phyloP scores from a whole-genome alignment of 306 rosid genomes.

The Cucumis sativus region Cucumber_9930_V3 NC_026659.2:14971501-14972000 shows the following conservation, averaged over 20 bases:
- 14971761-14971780: conserved; percentile 99
- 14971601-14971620: background rate
- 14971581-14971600: background rate
- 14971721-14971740: conserved; percentile 34
- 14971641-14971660: background rate
- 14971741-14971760: conserved; percentile 61
- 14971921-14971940: too few relatives aligned
- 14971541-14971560: background rate
- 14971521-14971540: background rate
- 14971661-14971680: background rate
- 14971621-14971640: background rate
- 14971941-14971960: too few relatives aligned
- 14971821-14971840: conserved; percentile 7
- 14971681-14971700: conserved; percentile 9
- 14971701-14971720: conserved; percentile 13
- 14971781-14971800: conserved; percentile 96
- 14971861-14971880: conserved; percentile 1
- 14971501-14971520: background rate
- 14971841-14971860: conserved; percentile 6
- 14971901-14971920: too few relatives aligned
- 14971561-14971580: background rate
- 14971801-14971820: conserved; percentile 83
- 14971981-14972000: too few relatives aligned
- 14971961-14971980: too few relatives aligned
- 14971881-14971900: background rate